Base-by-base conservation (phyloP, 345 rosid species). In the Eucalyptus virginea region DNA sequence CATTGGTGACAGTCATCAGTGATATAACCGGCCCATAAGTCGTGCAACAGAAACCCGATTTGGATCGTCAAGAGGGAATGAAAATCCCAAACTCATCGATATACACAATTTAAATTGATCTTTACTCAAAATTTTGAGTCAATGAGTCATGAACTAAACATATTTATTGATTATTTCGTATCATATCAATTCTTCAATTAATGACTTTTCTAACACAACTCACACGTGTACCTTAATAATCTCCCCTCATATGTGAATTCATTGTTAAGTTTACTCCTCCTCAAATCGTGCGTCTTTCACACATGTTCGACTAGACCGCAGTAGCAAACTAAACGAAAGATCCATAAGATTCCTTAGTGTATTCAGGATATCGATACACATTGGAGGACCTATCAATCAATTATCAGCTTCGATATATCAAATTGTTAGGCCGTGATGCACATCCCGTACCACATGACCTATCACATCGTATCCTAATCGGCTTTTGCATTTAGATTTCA, bases 221-320 rank as follows among this genome's bases (percentile, higher is more conserved):
- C 4, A 19, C 9, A 19, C 5, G 0, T 21, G 1, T 0, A 6
- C 6, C 16, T 37, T 4, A 3, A 37, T 7, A 77, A 77, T 77
- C 1, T 37, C 5, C 0, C 3, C 0, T 10, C 47, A 6, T 14
- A 26, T 40, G 17, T 21, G 0, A 21, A 11, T 1, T 21, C 1
- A 65, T 15, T 4, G 2, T n/a, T n/a, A n/a, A 17, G 2, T n/a
- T 4, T 16, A n/a, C 17, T n/a, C 11, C 2, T 65, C 21, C 21
- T 65, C 77, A 7, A 65, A n/a, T 65, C 40, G 15, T 8, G 11
- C 6, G 2, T 8, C 37, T 0, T n/a, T n/a, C 6, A 11, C 8
- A 1, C 16, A 16, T n/a, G 47, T 40, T 21, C 23, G 6, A 58
- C 65, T 21, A 6, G 1, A 34, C 14, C 1, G 0, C 11, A 0